These are phyloP conservation scores for Tolypocladium tundrense DNA, from an alignment of 2,329 filamentous ascomycete species.

Conservation along the genomic window DNA sequence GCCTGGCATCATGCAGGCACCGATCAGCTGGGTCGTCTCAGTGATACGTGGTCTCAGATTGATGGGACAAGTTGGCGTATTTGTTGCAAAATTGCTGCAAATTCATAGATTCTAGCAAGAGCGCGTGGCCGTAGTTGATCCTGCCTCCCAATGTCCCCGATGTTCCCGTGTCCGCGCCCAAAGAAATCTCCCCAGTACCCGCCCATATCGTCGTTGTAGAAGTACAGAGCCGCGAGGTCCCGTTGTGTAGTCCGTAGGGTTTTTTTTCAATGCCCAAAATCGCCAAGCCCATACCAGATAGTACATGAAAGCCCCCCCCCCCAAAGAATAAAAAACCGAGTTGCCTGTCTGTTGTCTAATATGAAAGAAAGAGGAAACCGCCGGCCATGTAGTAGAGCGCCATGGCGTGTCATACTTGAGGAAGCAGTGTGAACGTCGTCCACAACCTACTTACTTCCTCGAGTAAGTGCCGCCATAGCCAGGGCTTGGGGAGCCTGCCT, in stretches of 20 bases:
- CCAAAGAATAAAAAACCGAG: not conserved
- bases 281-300: not conserved
- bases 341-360: not conserved
- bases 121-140: not conserved
- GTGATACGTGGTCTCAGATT: not conserved
- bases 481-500: constrained; percentile 19
- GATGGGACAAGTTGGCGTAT: not conserved
- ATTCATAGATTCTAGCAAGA: not conserved
- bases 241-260: too few species aligned
- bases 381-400: not conserved
- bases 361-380: not conserved
- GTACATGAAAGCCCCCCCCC: not conserved
- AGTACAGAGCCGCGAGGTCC: not conserved
- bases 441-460: not conserved
- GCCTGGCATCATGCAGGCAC: not conserved
- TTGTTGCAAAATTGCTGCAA: not conserved
- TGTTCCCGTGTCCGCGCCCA: not conserved
- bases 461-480: constrained; percentile 14
- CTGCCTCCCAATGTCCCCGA: not conserved
- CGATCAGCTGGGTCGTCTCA: not conserved
- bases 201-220: not conserved
- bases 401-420: not conserved
- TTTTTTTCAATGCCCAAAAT: not conserved
- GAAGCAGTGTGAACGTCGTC: not conserved
- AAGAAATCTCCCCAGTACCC: not conserved